Evolutionary conservation across 2,329 filamentous ascomycete species (phyloP), one percentile per base, ranked within the genome.

Genomic region (Graphilbum sp.): DNA sequence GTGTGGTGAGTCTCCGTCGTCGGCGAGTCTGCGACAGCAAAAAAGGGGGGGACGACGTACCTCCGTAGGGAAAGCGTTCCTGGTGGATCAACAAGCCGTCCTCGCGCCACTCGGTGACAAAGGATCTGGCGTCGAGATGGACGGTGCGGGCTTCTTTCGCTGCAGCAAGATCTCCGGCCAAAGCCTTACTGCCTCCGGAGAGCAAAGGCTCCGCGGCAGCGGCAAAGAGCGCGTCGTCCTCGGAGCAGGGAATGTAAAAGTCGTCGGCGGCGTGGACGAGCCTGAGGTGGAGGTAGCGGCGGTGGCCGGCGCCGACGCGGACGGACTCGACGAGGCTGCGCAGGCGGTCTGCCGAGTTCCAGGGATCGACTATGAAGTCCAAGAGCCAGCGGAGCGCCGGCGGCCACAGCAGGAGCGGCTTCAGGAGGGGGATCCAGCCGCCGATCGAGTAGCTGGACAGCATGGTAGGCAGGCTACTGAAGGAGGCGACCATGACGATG

Each of bases 181-280:
- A 50, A 3, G 55, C 52, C 36, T 67, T 34, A 5, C 32, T n/a
- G 8, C 34, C 16, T n/a, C n/a, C n/a, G n/a, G n/a, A n/a, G 1
- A 44, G 10, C 9, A 46, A 30, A 1, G 39, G 42, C n/a, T 64
- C 66, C 2, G 69, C 69, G 0, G 75, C 71, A 1, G 68, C 64
- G 23, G 60, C 60, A 51, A 82, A 84, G 2, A 83, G 57, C 46
- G 62, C 64, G 47, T 78, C 69, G 32, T 75, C 74, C 50, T 86
- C 76, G 2, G 61, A 67, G 60, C 74, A 88, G 0, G 82, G 76
- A 42, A 96, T 94, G 48, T 94, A 84, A 41, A 63, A 61, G 53
- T 96, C 88, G 50, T 94, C 73, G 38, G 69, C 67, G 15, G 86
- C 82, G 49, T 95, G 88, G 3, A 96, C 60, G 32, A 95, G 61